These are phyloP conservation scores for Colletotrichum sp. DNA, from an alignment of 2,329 filamentous ascomycete species.

Conservation along the genomic window DNA sequence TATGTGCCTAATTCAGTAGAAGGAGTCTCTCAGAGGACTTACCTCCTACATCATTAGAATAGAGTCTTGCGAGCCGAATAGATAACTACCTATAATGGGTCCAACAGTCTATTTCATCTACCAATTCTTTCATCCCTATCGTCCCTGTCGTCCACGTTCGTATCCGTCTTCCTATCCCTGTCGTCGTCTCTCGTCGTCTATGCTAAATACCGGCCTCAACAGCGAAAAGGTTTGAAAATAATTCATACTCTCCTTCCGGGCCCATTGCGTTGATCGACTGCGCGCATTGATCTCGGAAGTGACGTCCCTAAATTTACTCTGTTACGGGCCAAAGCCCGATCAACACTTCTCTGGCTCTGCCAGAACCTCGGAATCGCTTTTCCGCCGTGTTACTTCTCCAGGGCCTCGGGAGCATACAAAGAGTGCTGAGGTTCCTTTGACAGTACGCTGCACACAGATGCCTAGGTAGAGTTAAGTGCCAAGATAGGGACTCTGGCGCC, in stretches of 20 bases:
- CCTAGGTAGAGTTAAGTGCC: background rate
- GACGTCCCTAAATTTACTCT: background rate
- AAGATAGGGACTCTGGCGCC: background rate
- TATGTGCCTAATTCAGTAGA: background rate
- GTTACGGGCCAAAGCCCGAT: background rate
- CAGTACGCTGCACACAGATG: background rate
- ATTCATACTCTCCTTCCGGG: accelerated
- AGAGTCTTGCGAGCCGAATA: background rate
- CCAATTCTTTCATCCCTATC: background rate
- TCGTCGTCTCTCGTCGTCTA: too few species aligned
- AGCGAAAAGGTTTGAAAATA: too few species aligned
- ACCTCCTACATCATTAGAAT: background rate
- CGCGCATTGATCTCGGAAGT: background rate
- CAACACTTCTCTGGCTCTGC: background rate
- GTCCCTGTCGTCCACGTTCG: background rate
- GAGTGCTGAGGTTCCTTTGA: background rate
- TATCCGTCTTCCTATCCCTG: background rate
- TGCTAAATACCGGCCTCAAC: too few species aligned
- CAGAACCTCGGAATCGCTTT: background rate
- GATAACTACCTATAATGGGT: accelerated
- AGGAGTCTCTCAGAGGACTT: too few species aligned
- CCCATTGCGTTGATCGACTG: background rate
- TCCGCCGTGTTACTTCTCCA: background rate
- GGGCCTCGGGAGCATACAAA: background rate
- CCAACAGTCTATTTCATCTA: background rate